Evolutionary conservation across 768 basidiomycete genomes (phyloP).

Genomic region (Pulveroboletus sp.): DNA sequence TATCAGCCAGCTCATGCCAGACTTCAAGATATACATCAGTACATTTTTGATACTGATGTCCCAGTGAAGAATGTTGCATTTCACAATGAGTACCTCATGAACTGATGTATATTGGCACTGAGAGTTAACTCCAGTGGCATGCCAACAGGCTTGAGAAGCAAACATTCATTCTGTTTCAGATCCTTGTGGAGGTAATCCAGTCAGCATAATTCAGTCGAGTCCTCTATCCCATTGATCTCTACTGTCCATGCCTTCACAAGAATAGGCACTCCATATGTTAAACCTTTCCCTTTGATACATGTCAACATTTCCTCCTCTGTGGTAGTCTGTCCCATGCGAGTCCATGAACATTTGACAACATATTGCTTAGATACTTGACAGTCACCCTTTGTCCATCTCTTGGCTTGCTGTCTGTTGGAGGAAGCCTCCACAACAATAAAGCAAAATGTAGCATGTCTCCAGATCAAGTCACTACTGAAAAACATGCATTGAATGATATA

Average conservation of each 20-base stretch:
- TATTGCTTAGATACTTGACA: background rate
- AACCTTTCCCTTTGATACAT: background rate
- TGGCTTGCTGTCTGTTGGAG: too few species aligned
- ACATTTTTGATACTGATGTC: background rate
- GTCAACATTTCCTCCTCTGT: background rate
- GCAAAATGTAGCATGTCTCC: background rate
- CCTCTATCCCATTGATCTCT: background rate
- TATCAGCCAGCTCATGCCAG: background rate
- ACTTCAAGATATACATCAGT: background rate
- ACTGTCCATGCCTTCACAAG: background rate
- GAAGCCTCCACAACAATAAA: background rate
- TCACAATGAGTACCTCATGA: background rate
- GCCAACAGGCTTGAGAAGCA: background rate
- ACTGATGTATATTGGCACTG: background rate
- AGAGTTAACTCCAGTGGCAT: background rate
- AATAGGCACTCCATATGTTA: background rate
- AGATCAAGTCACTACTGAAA: too few species aligned
- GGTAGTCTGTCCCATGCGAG: background rate
- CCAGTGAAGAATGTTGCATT: background rate
- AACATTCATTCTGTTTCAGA: too few species aligned
- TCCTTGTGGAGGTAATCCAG: background rate
- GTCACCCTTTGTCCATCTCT: too few species aligned
- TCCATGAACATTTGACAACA: background rate
- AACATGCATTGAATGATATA: background rate
- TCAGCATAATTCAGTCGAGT: background rate